phyloP scores from a whole-genome alignment of 2,329 filamentous ascomycete genomes.

The Emericellopsis atlantica region DNA sequence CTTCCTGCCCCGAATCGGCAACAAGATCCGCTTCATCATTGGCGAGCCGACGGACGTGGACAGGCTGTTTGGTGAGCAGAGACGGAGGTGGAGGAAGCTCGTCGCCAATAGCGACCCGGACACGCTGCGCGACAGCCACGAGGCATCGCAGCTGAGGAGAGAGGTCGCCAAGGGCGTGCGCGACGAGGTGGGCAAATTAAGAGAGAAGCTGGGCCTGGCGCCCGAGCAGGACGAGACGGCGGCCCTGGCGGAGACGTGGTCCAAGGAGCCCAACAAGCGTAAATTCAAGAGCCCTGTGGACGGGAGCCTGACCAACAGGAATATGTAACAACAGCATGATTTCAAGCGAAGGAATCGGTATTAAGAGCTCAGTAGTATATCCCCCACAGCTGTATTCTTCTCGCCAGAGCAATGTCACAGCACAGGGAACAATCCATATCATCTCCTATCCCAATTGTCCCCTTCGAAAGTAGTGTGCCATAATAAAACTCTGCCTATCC shows the following conservation, averaged over 20 bases:
- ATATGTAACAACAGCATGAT: slow-evolving; percentile 2
- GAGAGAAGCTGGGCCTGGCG: slow-evolving; percentile 57
- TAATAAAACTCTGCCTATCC: neutral
- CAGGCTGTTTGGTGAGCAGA: slow-evolving; percentile 62
- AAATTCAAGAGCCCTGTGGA: slow-evolving; percentile 42
- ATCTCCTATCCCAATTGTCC: too few species aligned
- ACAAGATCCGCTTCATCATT: slow-evolving; percentile 61
- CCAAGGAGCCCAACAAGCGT: slow-evolving; percentile 32
- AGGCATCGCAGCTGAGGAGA: slow-evolving; percentile 58
- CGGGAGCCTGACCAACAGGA: slow-evolving; percentile 33
- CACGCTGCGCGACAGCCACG: slow-evolving; percentile 26
- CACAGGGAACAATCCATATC: too few species aligned
- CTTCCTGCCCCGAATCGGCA: slow-evolving; percentile 64
- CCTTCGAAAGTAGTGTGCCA: slow-evolving; percentile 1
- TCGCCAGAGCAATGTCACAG: too few species aligned
- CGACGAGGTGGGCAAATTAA: slow-evolving; percentile 67
- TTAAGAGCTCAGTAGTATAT: too few species aligned
- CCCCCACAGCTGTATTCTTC: too few species aligned
- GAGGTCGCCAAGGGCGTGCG: slow-evolving; percentile 72
- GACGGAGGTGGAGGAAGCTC: slow-evolving; percentile 61
- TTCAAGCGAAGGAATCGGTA: too few species aligned
- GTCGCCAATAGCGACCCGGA: slow-evolving; percentile 36
- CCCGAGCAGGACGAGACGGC: slow-evolving; percentile 68
- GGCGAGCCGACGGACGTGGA: slow-evolving; percentile 68
- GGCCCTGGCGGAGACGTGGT: slow-evolving; percentile 72